These are phyloP conservation scores for Geranium rotundifolium DNA, from an alignment of 345 rosid species.

Conservation along the genomic window DNA sequence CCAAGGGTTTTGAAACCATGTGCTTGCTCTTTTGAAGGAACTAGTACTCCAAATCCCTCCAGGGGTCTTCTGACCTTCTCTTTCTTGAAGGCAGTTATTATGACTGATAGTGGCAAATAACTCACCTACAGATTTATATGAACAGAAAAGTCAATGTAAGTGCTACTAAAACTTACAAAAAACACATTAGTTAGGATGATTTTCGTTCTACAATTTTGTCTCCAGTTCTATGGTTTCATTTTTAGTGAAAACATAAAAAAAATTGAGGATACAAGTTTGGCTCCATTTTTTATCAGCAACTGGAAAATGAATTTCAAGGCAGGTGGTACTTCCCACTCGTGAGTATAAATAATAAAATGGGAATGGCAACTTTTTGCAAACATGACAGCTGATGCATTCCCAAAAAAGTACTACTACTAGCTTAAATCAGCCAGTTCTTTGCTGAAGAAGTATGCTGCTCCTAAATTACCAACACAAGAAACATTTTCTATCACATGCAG, in stretches of 20 bases:
- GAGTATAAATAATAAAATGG: neutral
- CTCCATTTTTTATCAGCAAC: too few species aligned
- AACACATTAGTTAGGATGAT: neutral
- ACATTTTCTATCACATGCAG: too few species aligned
- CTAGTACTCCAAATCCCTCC: constrained; percentile 91
- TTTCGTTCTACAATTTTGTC: neutral
- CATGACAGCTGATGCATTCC: neutral
- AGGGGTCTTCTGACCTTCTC: constrained; percentile 81
- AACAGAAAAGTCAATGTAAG: constrained; percentile 3
- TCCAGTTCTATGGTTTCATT: neutral
- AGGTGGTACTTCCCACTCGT: too few species aligned
- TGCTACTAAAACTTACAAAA: neutral
- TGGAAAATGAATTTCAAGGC: too few species aligned
- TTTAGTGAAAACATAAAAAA: too few species aligned
- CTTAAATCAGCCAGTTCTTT: too few species aligned
- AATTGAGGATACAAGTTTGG: neutral
- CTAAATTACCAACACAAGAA: too few species aligned
- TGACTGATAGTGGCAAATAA: constrained; percentile 75
- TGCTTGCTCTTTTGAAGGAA: constrained; percentile 76
- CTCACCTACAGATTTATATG: constrained; percentile 32
- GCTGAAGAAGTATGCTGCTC: too few species aligned
- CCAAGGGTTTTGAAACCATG: constrained; percentile 86
- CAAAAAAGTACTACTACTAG: too few species aligned
- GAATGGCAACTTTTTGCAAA: neutral
- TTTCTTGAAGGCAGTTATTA: constrained; percentile 74